Evolutionary conservation across 768 basidiomycete species (phyloP).

Genomic region (Tylopilus sp.): DNA sequence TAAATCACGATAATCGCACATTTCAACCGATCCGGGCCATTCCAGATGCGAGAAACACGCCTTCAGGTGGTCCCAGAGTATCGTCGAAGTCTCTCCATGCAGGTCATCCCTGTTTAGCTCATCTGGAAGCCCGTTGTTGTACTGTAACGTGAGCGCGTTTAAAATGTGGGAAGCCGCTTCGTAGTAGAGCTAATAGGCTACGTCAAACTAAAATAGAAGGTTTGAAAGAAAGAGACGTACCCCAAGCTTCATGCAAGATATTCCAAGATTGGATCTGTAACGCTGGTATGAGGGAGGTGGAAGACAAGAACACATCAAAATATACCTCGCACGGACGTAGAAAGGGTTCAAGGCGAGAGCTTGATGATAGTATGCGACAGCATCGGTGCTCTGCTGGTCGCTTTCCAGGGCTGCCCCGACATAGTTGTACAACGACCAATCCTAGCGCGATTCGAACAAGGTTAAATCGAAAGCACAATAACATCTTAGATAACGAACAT

Average conservation of each 20-base stretch:
- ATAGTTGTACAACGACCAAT: slow-evolving; percentile 90
- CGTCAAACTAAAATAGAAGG: neutral
- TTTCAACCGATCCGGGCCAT: slow-evolving; percentile 66
- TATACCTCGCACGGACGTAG: slow-evolving; percentile 84
- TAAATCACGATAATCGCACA: slow-evolving; percentile 73
- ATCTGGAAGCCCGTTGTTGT: slow-evolving; percentile 71
- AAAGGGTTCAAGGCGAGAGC: slow-evolving; percentile 85
- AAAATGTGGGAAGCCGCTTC: slow-evolving; percentile 86
- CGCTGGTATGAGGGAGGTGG: neutral
- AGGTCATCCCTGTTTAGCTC: slow-evolving; percentile 40
- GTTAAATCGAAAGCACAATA: neutral
- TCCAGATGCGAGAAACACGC: slow-evolving; percentile 80
- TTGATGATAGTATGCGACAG: slow-evolving; percentile 81
- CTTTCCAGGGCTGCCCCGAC: slow-evolving; percentile 95
- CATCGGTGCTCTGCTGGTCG: slow-evolving; percentile 71
- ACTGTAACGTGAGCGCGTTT: slow-evolving; percentile 86
- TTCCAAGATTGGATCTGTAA: slow-evolving; percentile 92
- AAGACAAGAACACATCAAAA: neutral
- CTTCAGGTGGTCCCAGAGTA: slow-evolving; percentile 87
- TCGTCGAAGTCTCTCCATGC: slow-evolving; percentile 70
- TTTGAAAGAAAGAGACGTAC: slow-evolving; percentile 40
- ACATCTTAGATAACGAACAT: slow-evolving; percentile 46
- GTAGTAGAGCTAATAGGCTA: slow-evolving; percentile 59
- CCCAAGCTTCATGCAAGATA: slow-evolving; percentile 83
- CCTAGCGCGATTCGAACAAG: slow-evolving; percentile 42